These are phyloP conservation scores for Ascochyta koolunga DNA, from an alignment of 2,329 filamentous ascomycete species.

Conservation along the genomic window DNA sequence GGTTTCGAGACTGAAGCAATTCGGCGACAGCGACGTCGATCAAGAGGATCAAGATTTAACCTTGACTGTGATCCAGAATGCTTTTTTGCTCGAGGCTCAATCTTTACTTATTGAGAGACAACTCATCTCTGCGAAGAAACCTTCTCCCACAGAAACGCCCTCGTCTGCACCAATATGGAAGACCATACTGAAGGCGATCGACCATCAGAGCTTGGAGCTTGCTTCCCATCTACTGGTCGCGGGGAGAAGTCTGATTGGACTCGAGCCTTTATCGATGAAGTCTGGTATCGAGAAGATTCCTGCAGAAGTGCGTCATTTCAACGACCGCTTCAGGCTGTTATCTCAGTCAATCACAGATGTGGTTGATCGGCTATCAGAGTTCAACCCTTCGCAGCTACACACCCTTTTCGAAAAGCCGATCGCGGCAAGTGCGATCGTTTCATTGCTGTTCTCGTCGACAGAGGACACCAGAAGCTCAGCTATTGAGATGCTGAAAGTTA, in stretches of 20 bases:
- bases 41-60: constrained; percentile 54
- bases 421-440: constrained; percentile 76
- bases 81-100: constrained; percentile 73
- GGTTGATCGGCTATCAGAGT: constrained; percentile 79
- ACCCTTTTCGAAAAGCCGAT: constrained; percentile 70
- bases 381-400: constrained; percentile 71
- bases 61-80: constrained; percentile 69
- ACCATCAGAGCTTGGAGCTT: constrained; percentile 71
- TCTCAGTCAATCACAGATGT: constrained; percentile 72
- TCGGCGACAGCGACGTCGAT: constrained; percentile 30
- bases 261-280: constrained; percentile 70
- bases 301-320: constrained; percentile 74
- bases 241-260: constrained; percentile 70
- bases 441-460: constrained; percentile 81
- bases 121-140: constrained; percentile 65
- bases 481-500: constrained; percentile 80
- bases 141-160: constrained; percentile 68
- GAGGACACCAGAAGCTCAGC: constrained; percentile 79
- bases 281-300: constrained; percentile 48
- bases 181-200: constrained; percentile 71
- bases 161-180: constrained; percentile 82
- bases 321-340: constrained; percentile 69
- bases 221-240: constrained; percentile 76
- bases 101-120: constrained; percentile 72
- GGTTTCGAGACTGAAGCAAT: constrained; percentile 39